Base-by-base conservation (phyloP, 2,329 filamentous ascomycete genomes). In the Penicillium thymicola region DNA sequence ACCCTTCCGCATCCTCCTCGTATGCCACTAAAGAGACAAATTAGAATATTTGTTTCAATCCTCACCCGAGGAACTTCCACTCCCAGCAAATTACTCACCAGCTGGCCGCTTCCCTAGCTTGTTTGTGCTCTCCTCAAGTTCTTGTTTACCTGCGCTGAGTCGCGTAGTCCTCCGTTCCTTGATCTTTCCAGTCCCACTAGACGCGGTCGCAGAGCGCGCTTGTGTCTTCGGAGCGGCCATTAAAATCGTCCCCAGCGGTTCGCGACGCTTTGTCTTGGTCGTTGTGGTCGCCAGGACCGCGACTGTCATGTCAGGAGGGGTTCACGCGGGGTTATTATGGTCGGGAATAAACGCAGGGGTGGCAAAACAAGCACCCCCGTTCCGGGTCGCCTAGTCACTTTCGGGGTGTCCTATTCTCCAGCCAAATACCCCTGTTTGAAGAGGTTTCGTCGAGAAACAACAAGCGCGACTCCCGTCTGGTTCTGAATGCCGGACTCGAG, bases 1-100 rank as follows among this genome's bases (percentile, higher is more conserved):
- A 92, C 60, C 89, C 89, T 66, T 89, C 89, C 76, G 89, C 86
- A 67, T 89, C 83, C 72, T 92, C 89, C 66, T 90, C 87, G 65
- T 87, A 88, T 59, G 75, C 79, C 78, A 57, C 52, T 59, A 8
- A 21, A 50, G 54, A 57, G 56, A 41, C 28, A 32, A 42, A 54
- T 57, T 49, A 57, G 37, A 51, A 41, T 45, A 18, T 18, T 9
- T 37, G 6, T 28, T 55, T 64, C 60, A 60, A 37, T n/a, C 37
- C 1, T 55, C 23, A 11, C 8, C 16, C 28, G 32, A 23, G 9
- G 13, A 21, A 18, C 9, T 23, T n/a, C 14, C 18, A 18, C 13
- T 16, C 7, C 6, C 16, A n/a, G 30, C 4, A 23, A 16, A 44
- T 30, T 23, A 72, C 78, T 72, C 65, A 80, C 78, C 70, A 59